Evolutionary conservation across 116 monocot genomes (phyloP).

Genomic region (Papilionanthe hybrid): DNA sequence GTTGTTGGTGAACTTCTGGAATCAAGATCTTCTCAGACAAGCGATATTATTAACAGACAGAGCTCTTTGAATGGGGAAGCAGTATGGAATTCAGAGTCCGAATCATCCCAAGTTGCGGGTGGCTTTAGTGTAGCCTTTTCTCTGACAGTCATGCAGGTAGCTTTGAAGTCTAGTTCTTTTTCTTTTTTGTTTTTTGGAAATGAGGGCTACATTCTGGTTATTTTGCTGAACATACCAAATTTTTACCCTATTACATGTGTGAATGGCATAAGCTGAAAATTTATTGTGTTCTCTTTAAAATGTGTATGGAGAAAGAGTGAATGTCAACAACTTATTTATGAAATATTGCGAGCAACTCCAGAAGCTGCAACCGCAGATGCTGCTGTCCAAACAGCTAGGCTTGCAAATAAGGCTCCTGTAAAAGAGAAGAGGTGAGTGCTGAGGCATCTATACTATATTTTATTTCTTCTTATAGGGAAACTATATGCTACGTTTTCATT

Average conservation of each 20-base stretch:
- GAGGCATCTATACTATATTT: neutral
- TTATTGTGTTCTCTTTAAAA: slow-evolving; percentile 3
- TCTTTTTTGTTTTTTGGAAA: neutral
- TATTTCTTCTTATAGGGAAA: neutral
- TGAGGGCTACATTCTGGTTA: neutral
- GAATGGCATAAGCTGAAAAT: slow-evolving; percentile 4
- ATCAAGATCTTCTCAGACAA: slow-evolving; percentile 63
- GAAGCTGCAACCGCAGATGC: slow-evolving; percentile 99
- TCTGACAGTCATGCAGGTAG: slow-evolving; percentile 88
- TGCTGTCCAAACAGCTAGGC: slow-evolving; percentile 93
- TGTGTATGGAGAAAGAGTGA: slow-evolving; percentile 69
- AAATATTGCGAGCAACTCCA: slow-evolving; percentile 95
- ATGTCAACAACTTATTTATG: slow-evolving; percentile 95
- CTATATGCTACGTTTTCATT: neutral
- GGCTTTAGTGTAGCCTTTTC: slow-evolving; percentile 90
- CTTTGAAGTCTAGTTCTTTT: slow-evolving; percentile 1
- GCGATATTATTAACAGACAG: slow-evolving; percentile 54
- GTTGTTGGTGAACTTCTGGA: slow-evolving; percentile 92
- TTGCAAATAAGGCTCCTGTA: slow-evolving; percentile 73
- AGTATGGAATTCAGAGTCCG: slow-evolving; percentile 74
- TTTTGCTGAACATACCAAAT: neutral
- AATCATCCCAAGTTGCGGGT: slow-evolving; percentile 78
- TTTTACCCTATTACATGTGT: neutral
- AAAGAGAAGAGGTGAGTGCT: slow-evolving; percentile 82
- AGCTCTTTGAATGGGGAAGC: slow-evolving; percentile 50